Evolutionary conservation across 371 early-diverging fungal species (phyloP).

Genomic region (Mucor lusitanicus): DNA sequence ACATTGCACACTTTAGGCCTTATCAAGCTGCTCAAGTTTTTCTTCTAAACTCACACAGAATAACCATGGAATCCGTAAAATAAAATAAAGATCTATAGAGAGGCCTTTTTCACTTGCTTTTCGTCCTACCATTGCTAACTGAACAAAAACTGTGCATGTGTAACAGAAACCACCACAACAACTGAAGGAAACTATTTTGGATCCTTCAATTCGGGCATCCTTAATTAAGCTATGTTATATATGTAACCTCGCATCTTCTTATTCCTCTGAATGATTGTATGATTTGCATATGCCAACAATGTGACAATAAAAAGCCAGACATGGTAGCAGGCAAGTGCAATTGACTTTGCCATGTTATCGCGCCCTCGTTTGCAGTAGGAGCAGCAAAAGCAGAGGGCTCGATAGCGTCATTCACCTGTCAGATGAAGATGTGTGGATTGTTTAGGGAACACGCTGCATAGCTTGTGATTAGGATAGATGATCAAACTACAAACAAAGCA

Average conservation of each 20-base stretch:
- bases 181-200: neutral
- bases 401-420: neutral
- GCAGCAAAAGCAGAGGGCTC: too few species aligned
- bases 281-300: neutral
- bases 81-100: neutral
- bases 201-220: conserved; percentile 2
- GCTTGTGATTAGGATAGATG: neutral
- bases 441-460: neutral
- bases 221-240: neutral
- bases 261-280: neutral
- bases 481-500: neutral
- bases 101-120: neutral
- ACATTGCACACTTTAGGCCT: neutral
- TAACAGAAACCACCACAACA: neutral
- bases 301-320: neutral
- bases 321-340: neutral
- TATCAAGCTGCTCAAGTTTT: neutral
- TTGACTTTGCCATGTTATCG: neutral
- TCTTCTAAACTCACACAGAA: neutral
- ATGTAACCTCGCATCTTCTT: neutral
- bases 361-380: too few species aligned
- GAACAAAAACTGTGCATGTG: neutral
- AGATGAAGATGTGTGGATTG: neutral
- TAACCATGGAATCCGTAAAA: neutral
- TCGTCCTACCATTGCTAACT: neutral